Percentiles rank a stretch among this genome's conserved stretches.
Evolutionary conservation across 352 stramenopile genomes (phyloP).

Genomic region (Globisporangium paddicum): DNA sequence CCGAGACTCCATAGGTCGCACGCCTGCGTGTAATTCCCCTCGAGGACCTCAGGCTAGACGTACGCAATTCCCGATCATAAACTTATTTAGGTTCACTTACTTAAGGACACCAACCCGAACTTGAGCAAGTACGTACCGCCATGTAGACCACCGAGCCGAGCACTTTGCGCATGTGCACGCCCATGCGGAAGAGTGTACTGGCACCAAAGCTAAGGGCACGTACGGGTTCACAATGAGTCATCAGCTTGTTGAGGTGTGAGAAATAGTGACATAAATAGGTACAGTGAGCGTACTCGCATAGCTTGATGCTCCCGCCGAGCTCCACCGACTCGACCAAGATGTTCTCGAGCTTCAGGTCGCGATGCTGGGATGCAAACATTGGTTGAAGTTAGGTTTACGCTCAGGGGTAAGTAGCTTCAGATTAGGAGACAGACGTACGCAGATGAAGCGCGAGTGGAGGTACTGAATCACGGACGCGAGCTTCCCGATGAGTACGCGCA

Average conservation of each 20-base stretch:
- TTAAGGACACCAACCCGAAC: background rate
- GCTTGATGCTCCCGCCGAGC: constrained; percentile 54
- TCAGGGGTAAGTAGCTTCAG: too few species aligned
- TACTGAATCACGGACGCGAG: constrained; percentile 79
- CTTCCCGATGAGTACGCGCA: constrained; percentile 54
- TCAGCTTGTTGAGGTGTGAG: too few species aligned
- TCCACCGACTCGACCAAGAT: constrained; percentile 63
- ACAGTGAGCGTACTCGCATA: constrained; percentile 61
- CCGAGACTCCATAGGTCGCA: constrained; percentile 84
- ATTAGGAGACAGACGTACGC: constrained; percentile 31
- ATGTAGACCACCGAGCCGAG: constrained; percentile 82
- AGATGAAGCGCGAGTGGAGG: constrained; percentile 78
- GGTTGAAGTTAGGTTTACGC: too few species aligned
- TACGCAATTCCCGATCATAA: too few species aligned
- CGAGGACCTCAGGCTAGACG: constrained; percentile 50
- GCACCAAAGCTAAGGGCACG: constrained; percentile 50
- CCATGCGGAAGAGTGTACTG: constrained; percentile 72
- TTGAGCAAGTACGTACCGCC: constrained; percentile 38
- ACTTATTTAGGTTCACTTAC: background rate
- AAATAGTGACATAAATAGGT: background rate
- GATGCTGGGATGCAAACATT: constrained; percentile 36
- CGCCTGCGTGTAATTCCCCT: constrained; percentile 66
- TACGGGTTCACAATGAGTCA: background rate
- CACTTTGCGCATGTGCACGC: constrained; percentile 73
- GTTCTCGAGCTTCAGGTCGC: constrained; percentile 80